phyloP scores from a whole-genome alignment of 1,284 basidiomycete genomes.

The Boletus sp. region DNA sequence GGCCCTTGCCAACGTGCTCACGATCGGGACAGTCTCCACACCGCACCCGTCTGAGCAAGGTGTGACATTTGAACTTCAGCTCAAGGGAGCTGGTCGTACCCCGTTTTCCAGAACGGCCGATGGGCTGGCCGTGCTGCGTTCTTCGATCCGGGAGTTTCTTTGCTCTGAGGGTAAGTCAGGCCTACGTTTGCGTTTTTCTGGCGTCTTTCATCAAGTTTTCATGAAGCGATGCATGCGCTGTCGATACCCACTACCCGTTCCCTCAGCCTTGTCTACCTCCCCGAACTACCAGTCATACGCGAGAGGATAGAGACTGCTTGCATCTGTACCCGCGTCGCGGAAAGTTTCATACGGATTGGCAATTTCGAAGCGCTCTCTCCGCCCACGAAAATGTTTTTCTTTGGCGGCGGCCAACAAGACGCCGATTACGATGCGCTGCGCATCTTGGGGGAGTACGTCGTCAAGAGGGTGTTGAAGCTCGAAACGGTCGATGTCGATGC shows the following conservation, averaged over 20 bases:
- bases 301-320: conserved; percentile 80
- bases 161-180: conserved; percentile 68
- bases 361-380: conserved; percentile 86
- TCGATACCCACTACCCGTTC: conserved; percentile 88
- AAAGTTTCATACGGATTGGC: conserved; percentile 91
- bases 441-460: conserved; percentile 72
- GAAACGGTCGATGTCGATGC: conserved; percentile 35
- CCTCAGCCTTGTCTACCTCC: conserved; percentile 76
- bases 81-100: conserved; percentile 92
- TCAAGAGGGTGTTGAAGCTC: conserved; percentile 53
- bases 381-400: conserved; percentile 61
- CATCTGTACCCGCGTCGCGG: conserved; percentile 80
- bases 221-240: conserved; percentile 79
- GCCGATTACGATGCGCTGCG: conserved; percentile 71
- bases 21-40: conserved; percentile 59
- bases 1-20: conserved; percentile 2
- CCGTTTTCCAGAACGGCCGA: conserved; percentile 91
- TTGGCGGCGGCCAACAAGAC: conserved; percentile 73
- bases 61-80: conserved; percentile 77
- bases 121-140: conserved; percentile 88
- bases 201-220: neutral
- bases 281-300: conserved; percentile 70
- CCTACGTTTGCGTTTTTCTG: conserved; percentile 5
- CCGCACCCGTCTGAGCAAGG: conserved; percentile 58
- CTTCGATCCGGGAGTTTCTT: conserved; percentile 89